These are phyloP conservation scores for Ascochyta fabae DNA, from an alignment of 2,329 filamentous ascomycete genomes.

Conservation along the genomic window DNA sequence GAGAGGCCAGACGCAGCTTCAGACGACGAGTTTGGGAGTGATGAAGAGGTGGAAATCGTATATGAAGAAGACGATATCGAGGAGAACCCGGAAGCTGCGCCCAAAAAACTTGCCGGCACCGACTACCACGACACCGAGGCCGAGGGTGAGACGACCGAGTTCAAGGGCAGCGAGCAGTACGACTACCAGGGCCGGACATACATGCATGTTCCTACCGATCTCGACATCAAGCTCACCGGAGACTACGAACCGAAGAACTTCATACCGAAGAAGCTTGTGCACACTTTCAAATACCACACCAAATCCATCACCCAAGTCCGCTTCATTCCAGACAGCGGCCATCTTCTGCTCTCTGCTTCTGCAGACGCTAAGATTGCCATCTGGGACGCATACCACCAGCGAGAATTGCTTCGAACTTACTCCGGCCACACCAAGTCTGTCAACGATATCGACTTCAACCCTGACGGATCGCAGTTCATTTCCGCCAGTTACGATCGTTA, in stretches of 20 bases:
- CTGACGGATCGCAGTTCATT: constrained; percentile 81
- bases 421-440: constrained; percentile 88
- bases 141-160: constrained; percentile 76
- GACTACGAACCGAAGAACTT: constrained; percentile 84
- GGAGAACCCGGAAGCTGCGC: constrained; percentile 66
- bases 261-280: constrained; percentile 91
- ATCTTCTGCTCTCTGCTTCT: constrained; percentile 86
- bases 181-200: constrained; percentile 97
- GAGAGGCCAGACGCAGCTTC: constrained; percentile 73
- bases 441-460: constrained; percentile 88
- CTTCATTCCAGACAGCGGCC: constrained; percentile 87
- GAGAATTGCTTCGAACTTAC: constrained; percentile 89
- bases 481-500: constrained; percentile 92
- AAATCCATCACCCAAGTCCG: constrained; percentile 87
- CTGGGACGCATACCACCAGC: constrained; percentile 91
- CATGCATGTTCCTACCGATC: constrained; percentile 86
- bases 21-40: constrained; percentile 66
- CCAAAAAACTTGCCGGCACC: constrained; percentile 61
- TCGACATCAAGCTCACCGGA: constrained; percentile 67
- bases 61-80: constrained; percentile 77
- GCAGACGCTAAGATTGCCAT: constrained; percentile 92
- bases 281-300: constrained; percentile 84
- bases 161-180: constrained; percentile 81
- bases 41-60: constrained; percentile 74
- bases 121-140: constrained; percentile 57